Evolutionary conservation across 225 moss, liverwort and hornwort species (phyloP), one percentile per base, ranked within the genome.

Genomic region (Pseudisothecium myosuroides): DNA sequence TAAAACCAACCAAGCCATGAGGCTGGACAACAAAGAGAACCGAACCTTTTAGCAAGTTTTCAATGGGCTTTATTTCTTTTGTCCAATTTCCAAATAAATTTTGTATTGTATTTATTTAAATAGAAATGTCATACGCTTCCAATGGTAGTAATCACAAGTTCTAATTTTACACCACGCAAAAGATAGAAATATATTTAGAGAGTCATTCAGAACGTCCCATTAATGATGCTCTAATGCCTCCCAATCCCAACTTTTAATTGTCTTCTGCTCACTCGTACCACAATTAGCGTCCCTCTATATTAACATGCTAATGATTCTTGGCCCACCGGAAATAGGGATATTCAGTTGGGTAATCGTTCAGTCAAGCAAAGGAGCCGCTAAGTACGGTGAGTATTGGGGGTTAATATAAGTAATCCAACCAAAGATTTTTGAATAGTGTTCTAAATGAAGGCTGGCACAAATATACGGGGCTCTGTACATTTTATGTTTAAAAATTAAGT

Each of bases 61-160:
- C 17, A 28, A 45, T 73, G 6, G 6, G 0, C 1, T 28, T 6
- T 45, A 47, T 45, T 18, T 74, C 1, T 17, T 17, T 31, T 29
- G 10, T 29, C 1, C 2, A 43, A 11, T 31, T 72, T 47, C 3
- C 18, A 45, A 45, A 45, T 45, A 8, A 43, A 0, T 47, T 29
- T 41, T 68, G 3, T 8, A 5, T n/a, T n/a, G 5, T 10, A 27
- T 47, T 10, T 73, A 43, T 15, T 15, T 17, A 6, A 45, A 28
- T 2, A 28, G 2, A 3, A 10, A 17, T 10, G 45, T 74, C 2
- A 47, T 41, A 7, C 1, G 1, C 8, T 39, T 69, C 1, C 1
- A 69, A n/a, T 4, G 14, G 41, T 11, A 31, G 2, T 47, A 47
- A 47, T 47, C 0, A 47, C 2, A 18, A 74, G 2, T 18, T 17